phyloP scores from a whole-genome alignment of 192 early-diverging fungal species.

The Gamsiella multidivaricata region DNA sequence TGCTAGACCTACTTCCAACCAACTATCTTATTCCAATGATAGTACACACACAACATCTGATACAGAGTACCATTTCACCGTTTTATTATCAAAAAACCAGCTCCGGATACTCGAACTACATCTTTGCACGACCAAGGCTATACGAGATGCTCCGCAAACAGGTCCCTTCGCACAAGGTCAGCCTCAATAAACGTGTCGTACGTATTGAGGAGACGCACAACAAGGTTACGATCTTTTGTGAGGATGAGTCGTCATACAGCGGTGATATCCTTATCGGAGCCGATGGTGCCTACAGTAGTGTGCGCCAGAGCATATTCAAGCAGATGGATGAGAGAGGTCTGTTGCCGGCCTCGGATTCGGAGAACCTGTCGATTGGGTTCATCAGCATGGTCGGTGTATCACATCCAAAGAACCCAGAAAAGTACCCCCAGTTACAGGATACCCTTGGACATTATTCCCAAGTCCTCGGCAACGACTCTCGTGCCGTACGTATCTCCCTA shows the following conservation, averaged over 20 bases:
- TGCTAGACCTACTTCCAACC: neutral
- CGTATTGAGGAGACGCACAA: conserved; percentile 4
- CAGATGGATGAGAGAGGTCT: neutral
- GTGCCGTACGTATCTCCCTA: neutral
- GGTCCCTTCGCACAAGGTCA: conserved; percentile 17
- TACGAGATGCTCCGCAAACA: conserved; percentile 20
- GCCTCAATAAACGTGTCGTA: conserved; percentile 3
- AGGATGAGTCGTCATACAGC: conserved; percentile 1
- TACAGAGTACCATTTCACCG: neutral
- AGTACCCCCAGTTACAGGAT: conserved; percentile 27
- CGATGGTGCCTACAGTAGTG: conserved; percentile 21
- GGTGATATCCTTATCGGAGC: conserved; percentile 24
- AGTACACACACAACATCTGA: neutral
- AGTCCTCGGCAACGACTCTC: neutral
- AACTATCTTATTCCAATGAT: neutral
- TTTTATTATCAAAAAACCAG: neutral
- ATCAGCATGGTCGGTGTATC: conserved; percentile 16
- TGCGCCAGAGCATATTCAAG: conserved; percentile 26
- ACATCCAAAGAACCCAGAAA: neutral
- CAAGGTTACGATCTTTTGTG: conserved; percentile 9
- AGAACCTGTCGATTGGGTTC: conserved; percentile 15
- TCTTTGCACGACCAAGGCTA: conserved; percentile 22
- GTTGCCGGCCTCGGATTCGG: conserved; percentile 8
- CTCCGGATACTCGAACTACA: conserved; percentile 8
- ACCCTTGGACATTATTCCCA: neutral